Conservation (phyloP, 306 rosid species). For the Lagenaria siceraria region DNA sequence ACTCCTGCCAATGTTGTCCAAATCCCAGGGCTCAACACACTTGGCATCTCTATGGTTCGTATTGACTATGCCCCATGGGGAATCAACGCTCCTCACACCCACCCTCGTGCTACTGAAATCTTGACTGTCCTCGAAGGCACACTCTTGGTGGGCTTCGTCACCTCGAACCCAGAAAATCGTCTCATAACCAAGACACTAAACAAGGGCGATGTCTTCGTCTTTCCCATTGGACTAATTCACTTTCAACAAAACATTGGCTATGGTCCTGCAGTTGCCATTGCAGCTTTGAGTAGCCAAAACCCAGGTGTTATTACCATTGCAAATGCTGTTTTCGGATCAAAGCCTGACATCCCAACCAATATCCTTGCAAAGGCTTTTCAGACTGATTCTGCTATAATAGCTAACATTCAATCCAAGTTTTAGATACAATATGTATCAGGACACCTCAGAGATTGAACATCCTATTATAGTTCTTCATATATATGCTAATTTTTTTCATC, state of each 20-base stretch:
- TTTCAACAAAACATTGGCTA: conserved; percentile 16
- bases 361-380: conserved; percentile 24
- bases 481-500: too few species aligned
- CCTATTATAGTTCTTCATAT: too few species aligned
- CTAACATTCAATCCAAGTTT: conserved; percentile 15
- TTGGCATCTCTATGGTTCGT: conserved; percentile 23
- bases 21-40: conserved; percentile 27
- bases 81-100: conserved; percentile 24
- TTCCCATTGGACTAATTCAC: conserved; percentile 24
- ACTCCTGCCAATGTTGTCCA: conserved; percentile 13
- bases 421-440: neutral
- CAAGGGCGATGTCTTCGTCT: conserved; percentile 27
- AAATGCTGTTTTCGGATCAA: conserved; percentile 23
- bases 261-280: conserved; percentile 15
- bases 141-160: conserved; percentile 26
- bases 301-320: conserved; percentile 25
- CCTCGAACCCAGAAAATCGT: conserved; percentile 18
- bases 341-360: conserved; percentile 16
- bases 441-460: too few species aligned
- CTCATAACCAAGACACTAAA: conserved; percentile 11
- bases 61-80: conserved; percentile 26
- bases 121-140: conserved; percentile 20
- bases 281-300: conserved; percentile 30
- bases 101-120: conserved; percentile 25
- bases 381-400: neutral